Evolutionary conservation across 257 asterid species (phyloP).

Genomic region (Lycium ferocissimum): DNA sequence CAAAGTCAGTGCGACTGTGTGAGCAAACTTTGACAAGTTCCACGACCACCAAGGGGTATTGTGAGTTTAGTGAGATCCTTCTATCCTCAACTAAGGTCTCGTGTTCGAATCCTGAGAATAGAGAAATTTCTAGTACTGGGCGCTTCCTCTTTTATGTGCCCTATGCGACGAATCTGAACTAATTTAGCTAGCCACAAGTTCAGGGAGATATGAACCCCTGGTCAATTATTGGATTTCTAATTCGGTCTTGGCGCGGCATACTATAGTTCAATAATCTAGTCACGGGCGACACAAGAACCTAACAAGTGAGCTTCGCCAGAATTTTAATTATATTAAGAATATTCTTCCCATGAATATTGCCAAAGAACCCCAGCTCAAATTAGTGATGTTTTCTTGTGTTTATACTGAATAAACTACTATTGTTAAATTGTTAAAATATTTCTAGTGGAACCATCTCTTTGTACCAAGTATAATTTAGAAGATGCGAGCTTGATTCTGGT

Average conservation of each 20-base stretch:
- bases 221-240: not conserved
- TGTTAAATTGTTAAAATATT: not conserved
- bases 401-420: not conserved
- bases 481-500: too few relatives aligned
- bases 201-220: not conserved
- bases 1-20: not conserved
- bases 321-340: not conserved
- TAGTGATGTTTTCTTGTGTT: constrained; percentile 23
- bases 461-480: too few relatives aligned
- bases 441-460: not conserved
- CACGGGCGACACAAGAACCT: not conserved
- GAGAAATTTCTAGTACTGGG: too few relatives aligned
- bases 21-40: not conserved
- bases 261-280: not conserved
- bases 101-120: too few relatives aligned
- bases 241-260: not conserved
- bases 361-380: constrained; percentile 24
- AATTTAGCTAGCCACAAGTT: too few relatives aligned
- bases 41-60: too few relatives aligned
- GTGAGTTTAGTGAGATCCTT: too few relatives aligned
- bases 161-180: too few relatives aligned
- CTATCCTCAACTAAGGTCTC: too few relatives aligned
- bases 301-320: not conserved
- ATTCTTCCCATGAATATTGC: constrained; percentile 22
- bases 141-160: too few relatives aligned